Evolutionary conservation across 768 basidiomycete genomes (phyloP), one percentile per base, ranked within the genome.

Genomic region (Amanita brunnescens): DNA sequence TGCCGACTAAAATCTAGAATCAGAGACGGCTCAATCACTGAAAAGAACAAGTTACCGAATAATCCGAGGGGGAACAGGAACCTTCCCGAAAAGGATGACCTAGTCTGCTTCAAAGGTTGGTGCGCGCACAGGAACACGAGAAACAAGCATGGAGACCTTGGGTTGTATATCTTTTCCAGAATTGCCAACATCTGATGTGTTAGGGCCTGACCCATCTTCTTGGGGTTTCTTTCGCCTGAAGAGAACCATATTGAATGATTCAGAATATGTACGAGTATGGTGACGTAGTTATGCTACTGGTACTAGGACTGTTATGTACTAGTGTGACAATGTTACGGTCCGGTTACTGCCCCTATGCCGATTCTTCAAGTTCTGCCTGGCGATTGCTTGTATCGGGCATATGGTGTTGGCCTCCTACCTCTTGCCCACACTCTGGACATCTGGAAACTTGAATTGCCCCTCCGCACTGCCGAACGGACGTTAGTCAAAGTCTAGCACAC

Each of bases 61-160:
- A 91, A 70, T 26, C 87, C 89, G 2, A 87, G 59, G 5, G 83
- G 77, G 60, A 91, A 90, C n/a, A 87, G 65, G 52, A 87, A 81
- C 45, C 79, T 72, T 20, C 78, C 73, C 14, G 49, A 43, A 13
- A 51, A 35, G 8, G 12, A 43, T 21, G 49, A 23, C 32, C 24
- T 42, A 23, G 29, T 41, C 49, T 51, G 32, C 14, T 21, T 6
- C n/a, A 23, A 39, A 30, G 16, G 10, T 46, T 34, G 24, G 16
- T 20, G 30, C 0, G n/a, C 14, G 44, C 16, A 4, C 26, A 18
- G 6, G 13, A 29, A 18, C 9, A 20, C 24, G 13, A 26, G 47
- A 29, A 30, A 41, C 2, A 23, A 3, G 10, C 23, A 18, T 4
- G 24, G 18, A 30, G 18, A 49, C 48, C 48, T 49, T 49, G 14